Conservation (phyloP, 2,329 filamentous ascomycete genomes). For the Fusarium sp. region DNA sequence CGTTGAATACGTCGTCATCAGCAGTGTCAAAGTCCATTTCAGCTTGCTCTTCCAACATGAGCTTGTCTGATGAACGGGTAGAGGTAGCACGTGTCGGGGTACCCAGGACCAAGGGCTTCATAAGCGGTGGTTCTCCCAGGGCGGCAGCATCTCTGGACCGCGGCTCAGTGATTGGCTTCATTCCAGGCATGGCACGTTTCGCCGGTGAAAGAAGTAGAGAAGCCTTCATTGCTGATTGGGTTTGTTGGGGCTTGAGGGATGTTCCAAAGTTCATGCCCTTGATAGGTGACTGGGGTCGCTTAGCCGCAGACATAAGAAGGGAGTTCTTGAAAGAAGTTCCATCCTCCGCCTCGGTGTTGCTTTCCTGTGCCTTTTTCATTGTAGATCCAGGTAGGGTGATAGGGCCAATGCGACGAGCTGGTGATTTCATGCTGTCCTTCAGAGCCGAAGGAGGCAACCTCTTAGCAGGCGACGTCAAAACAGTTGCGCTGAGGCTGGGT, state of each 20-base stretch:
- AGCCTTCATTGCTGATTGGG: conserved; percentile 58
- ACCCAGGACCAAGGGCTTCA: conserved; percentile 54
- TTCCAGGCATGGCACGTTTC: conserved; percentile 57
- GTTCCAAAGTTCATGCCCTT: conserved; percentile 53
- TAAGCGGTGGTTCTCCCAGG: conserved; percentile 51
- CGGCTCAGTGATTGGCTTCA: conserved; percentile 52
- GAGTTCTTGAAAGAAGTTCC: conserved; percentile 58
- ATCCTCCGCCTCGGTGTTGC: conserved; percentile 29
- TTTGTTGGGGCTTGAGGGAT: conserved; percentile 47
- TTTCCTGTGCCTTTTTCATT: conserved; percentile 45
- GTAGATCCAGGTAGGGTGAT: conserved; percentile 52
- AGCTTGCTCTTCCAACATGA: conserved; percentile 54
- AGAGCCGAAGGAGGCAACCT: conserved; percentile 64
- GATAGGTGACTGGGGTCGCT: conserved; percentile 61
- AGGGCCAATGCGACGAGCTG: conserved; percentile 61
- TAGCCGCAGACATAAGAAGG: conserved; percentile 64
- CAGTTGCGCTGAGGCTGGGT: conserved; percentile 54
- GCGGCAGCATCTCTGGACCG: conserved; percentile 33
- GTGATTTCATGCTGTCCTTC: conserved; percentile 68
- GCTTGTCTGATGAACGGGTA: conserved; percentile 53
- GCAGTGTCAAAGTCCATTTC: conserved; percentile 39
- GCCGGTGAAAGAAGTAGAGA: conserved; percentile 65
- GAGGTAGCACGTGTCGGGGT: conserved; percentile 47
- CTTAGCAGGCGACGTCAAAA: conserved; percentile 68
- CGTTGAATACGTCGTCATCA: conserved; percentile 51